Conservation (phyloP, 2,329 filamentous ascomycete genomes). For the Xylaria sp. region DNA sequence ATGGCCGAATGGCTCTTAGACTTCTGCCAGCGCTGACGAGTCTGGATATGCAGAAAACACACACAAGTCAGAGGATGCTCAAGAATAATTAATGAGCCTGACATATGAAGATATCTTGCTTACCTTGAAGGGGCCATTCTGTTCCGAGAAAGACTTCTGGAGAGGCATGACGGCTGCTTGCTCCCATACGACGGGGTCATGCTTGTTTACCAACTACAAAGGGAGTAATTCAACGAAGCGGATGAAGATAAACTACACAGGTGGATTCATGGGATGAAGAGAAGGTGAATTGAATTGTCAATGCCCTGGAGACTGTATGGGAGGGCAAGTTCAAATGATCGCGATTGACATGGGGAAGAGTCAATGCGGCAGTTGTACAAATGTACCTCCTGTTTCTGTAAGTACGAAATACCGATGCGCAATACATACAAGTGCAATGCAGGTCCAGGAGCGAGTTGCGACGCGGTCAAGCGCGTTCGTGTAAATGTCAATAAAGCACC, state of each 20-base stretch:
- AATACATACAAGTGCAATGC: background rate
- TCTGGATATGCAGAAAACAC: conserved; percentile 11
- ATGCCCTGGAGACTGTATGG: background rate
- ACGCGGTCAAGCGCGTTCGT: conserved; percentile 13
- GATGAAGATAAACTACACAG: background rate
- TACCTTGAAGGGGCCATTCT: conserved; percentile 32
- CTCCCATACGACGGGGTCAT: conserved; percentile 20
- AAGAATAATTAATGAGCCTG: background rate
- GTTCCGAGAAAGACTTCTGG: conserved; percentile 39
- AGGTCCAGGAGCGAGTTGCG: background rate
- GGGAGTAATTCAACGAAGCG: background rate
- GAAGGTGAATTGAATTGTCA: background rate
- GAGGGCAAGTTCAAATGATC: background rate
- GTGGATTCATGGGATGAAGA: too few species aligned
- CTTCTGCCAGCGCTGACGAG: conserved; percentile 45
- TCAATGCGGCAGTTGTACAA: background rate
- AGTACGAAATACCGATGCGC: background rate
- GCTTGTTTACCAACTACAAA: conserved; percentile 12
- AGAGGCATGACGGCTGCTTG: conserved; percentile 34
- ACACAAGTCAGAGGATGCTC: background rate
- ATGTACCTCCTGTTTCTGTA: background rate
- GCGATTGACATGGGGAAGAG: background rate
- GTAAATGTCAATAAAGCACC: conserved; percentile 24
- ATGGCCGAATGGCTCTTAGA: conserved; percentile 47
- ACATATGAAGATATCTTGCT: conserved; percentile 12